Evolutionary conservation across 805 yeast genomes (phyloP).

Genomic region (Candida xiaguanensis): DNA sequence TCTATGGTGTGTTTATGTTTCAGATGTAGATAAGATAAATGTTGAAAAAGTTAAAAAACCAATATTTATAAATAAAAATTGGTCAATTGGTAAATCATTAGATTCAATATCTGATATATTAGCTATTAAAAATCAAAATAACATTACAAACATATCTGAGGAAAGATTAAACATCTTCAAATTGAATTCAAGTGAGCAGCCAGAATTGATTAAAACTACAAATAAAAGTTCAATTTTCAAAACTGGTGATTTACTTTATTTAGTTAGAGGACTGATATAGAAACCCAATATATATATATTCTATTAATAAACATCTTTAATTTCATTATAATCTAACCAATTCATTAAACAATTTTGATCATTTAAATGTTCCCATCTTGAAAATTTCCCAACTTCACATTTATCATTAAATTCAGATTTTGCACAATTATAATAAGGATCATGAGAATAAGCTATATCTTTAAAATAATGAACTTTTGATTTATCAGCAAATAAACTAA

Average conservation of each 20-base stretch:
- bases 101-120: slow-evolving; percentile 49
- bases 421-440: slow-evolving; percentile 78
- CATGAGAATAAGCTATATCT: slow-evolving; percentile 75
- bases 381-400: slow-evolving; percentile 56
- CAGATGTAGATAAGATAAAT: slow-evolving; percentile 18
- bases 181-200: slow-evolving; percentile 21
- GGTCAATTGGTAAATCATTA: slow-evolving; percentile 59
- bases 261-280: slow-evolving; percentile 45
- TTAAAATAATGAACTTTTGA: slow-evolving; percentile 78
- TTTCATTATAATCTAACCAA: slow-evolving; percentile 50
- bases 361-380: slow-evolving; percentile 46
- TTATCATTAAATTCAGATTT: slow-evolving; percentile 38
- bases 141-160: slow-evolving; percentile 36
- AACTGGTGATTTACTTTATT: slow-evolving; percentile 49
- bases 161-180: slow-evolving; percentile 49
- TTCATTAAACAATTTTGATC: slow-evolving; percentile 72
- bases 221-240: slow-evolving; percentile 41
- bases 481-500: slow-evolving; percentile 68
- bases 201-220: slow-evolving; percentile 25
- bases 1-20: slow-evolving; percentile 43
- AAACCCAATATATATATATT: no score
- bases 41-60: slow-evolving; percentile 26
- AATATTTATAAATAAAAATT: slow-evolving; percentile 47
- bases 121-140: slow-evolving; percentile 48
- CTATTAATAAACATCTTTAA: slow-evolving; percentile 11